A percentile compares a stretch with the other conserved stretches of the same genome.
phyloP scores from a whole-genome alignment of 208 protist genomes.

The Crithidia expoeki region DNA sequence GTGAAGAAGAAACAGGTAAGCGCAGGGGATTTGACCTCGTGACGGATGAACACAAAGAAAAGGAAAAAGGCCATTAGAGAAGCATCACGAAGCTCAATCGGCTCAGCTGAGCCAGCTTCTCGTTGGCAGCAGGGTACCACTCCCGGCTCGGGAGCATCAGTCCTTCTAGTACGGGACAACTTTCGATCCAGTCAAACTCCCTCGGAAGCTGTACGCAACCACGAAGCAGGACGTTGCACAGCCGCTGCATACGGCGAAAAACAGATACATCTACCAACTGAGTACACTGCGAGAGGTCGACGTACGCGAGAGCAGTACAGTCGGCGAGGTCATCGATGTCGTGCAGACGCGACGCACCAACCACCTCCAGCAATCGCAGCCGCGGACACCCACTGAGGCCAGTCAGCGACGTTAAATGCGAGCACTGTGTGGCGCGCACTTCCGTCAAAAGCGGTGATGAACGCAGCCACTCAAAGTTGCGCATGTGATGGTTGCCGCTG shows the following conservation, averaged over 20 bases:
- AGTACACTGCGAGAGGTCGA: slow-evolving; percentile 24
- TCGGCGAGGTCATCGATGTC: neutral
- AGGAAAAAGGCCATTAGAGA: slow-evolving; percentile 5
- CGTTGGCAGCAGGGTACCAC: slow-evolving; percentile 1
- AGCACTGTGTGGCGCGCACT: slow-evolving; percentile 32
- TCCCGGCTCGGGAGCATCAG: slow-evolving; percentile 3
- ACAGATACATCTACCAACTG: slow-evolving; percentile 4
- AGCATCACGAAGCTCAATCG: slow-evolving; percentile 1
- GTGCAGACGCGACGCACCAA: neutral
- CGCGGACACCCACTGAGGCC: slow-evolving; percentile 8
- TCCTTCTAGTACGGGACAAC: slow-evolving; percentile 11
- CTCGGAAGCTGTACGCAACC: slow-evolving; percentile 11
- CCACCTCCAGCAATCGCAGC: slow-evolving; percentile 21
- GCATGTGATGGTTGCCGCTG: slow-evolving; percentile 21
- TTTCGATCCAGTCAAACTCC: slow-evolving; percentile 20
- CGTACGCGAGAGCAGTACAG: slow-evolving; percentile 10
- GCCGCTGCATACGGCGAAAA: slow-evolving; percentile 1
- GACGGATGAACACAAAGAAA: slow-evolving; percentile 1
- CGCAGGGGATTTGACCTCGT: too few relatives aligned
- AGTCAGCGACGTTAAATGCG: slow-evolving; percentile 14
- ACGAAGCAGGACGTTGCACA: slow-evolving; percentile 9
- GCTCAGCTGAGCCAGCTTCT: neutral
- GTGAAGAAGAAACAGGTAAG: slow-evolving; percentile 14
- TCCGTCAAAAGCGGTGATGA: slow-evolving; percentile 16
- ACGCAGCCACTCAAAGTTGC: slow-evolving; percentile 21